Base-by-base conservation (phyloP, 179 eudicot species). In the Nepenthes alata region DNA sequence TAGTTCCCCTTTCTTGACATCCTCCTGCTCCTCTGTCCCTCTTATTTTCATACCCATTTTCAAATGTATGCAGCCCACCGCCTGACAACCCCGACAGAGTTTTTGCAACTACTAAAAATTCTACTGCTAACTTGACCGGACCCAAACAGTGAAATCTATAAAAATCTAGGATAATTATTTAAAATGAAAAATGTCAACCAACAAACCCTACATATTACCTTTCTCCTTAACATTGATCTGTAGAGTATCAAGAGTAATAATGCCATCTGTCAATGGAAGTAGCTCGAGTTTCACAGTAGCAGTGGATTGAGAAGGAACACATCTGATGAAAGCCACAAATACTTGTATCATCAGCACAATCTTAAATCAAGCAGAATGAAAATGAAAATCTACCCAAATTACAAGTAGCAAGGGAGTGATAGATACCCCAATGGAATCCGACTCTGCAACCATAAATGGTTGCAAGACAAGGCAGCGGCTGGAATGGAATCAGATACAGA, bases 401-500 rank as follows among this genome's bases (percentile, higher is more conserved):
- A 51, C 15, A 52, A 51, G 4, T 34, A 15, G 44, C 10, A 52
- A 37, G 36, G 36, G 47, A 65, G 4, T 12, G 51, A 64, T 16
- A 70, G 52, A 53, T 70, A 93, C 98, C 98, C 97, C 47, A 93
- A 68, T 37, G 98, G 98, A 74, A 87, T 89, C 72, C 88, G 80
- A 61, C 98, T 93, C 71, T 93, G 97, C 82, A 93, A 78, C 94
- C 97, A 93, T 64, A 93, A 73, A 73, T 93, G 98, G 50, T 87
- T 87, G 69, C 95, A 87, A 67, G 85, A 81, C 80, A 75, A 70
- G 65, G 87, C 95, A 71, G 87, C 73, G 35, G 77, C 68, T 56
- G 95, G 95, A 67, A 83, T 75, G 59, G 69, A 82, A 72, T 91
- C 95, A 57, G 87, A 72, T 61, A 75, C 64, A 59, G 84, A 77